Percentiles rank a stretch among this genome's conserved stretches.
Conservation (phyloP, 148 eudicot genomes). For the Chenopodium formosanum region DNA sequence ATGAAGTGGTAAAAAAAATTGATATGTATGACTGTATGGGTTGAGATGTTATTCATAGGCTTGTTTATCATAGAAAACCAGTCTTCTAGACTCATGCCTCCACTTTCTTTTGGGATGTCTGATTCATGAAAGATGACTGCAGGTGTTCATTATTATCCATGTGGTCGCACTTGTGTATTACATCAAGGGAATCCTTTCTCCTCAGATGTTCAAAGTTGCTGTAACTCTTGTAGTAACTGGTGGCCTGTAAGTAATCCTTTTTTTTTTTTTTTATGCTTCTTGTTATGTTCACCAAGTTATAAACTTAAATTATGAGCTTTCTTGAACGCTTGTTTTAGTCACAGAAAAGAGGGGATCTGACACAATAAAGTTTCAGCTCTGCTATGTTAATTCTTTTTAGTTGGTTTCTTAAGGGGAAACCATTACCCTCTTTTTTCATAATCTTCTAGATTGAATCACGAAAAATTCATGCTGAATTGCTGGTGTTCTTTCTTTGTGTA, state of each 20-base stretch:
- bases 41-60: not conserved
- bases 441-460: too few species aligned
- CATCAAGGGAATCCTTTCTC: slow-evolving; percentile 83
- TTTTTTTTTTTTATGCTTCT: not conserved
- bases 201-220: slow-evolving; percentile 94
- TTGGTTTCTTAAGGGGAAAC: not conserved
- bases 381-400: not conserved
- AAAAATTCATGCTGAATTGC: too few species aligned
- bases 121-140: slow-evolving; percentile 32
- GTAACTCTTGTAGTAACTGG: slow-evolving; percentile 80
- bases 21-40: not conserved
- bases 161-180: slow-evolving; percentile 94
- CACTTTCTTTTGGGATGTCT: slow-evolving; percentile 4
- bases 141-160: slow-evolving; percentile 94
- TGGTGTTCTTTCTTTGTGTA: too few species aligned
- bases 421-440: too few species aligned
- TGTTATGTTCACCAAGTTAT: not conserved
- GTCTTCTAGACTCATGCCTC: not conserved
- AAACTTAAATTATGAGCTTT: not conserved
- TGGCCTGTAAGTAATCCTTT: slow-evolving; percentile 70
- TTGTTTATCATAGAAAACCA: not conserved
- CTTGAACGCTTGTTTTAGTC: not conserved
- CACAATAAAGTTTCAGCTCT: not conserved
- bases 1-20: not conserved
- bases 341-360: not conserved